A percentile compares a stretch with the other conserved stretches of the same genome.
Evolutionary conservation across 2,329 filamentous ascomycete species (phyloP).

Genomic region (Cylindrodendrum hubeiense): DNA sequence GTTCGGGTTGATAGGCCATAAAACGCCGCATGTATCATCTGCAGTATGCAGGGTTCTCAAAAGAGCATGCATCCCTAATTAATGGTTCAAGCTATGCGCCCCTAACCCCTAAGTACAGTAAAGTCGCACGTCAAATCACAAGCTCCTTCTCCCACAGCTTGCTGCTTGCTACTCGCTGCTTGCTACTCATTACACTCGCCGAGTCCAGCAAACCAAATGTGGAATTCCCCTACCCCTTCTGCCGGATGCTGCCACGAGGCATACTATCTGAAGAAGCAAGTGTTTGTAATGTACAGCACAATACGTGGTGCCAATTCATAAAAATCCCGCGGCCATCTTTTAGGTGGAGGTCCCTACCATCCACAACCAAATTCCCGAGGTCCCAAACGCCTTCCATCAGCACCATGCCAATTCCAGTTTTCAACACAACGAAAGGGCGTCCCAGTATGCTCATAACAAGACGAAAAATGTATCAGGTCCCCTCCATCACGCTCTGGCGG

Average conservation of each 20-base stretch:
- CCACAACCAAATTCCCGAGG: conserved; percentile 42
- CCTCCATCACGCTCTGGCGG: conserved; percentile 39
- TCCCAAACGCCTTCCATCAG: conserved; percentile 46
- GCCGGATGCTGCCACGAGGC: conserved; percentile 37
- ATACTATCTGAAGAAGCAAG: conserved; percentile 40
- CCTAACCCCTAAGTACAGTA: not conserved
- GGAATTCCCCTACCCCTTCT: conserved; percentile 14
- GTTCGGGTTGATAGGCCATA: not conserved
- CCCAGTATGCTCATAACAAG: conserved; percentile 41
- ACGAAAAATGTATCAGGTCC: conserved; percentile 25
- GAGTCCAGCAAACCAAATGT: conserved; percentile 10
- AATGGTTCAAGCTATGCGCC: not conserved
- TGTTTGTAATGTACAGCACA: conserved; percentile 41
- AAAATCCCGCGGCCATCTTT: conserved; percentile 48
- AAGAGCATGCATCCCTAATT: not conserved
- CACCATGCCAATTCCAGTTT: conserved; percentile 44
- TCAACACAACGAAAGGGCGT: conserved; percentile 38
- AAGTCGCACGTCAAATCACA: not conserved
- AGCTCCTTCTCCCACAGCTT: not conserved
- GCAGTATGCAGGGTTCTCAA: not conserved
- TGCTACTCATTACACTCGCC: conserved; percentile 5
- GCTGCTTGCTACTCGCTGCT: not conserved
- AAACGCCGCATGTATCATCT: not conserved
- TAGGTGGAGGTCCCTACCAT: conserved; percentile 46
- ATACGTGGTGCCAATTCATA: conserved; percentile 37